Base-by-base conservation (phyloP, 352 stramenopile species). In the Phytophthora colocasiae region DNA sequence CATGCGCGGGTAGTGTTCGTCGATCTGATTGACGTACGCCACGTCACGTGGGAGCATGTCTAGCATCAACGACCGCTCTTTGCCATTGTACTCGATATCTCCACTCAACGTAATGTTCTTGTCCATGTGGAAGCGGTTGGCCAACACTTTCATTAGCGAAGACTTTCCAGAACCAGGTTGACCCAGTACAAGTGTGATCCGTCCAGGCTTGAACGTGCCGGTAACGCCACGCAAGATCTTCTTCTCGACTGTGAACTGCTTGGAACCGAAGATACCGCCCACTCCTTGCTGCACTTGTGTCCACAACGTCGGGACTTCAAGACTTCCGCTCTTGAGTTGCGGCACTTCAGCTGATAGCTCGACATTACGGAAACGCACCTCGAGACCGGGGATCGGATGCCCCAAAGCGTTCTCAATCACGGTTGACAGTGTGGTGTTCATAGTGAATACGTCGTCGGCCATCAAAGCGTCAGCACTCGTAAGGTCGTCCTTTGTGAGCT, bases 341-440 rank as follows among this genome's bases (percentile, higher is more conserved):
- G 54, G 55, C n/a, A 67, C 63, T 45, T 73, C 44, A 3, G 78
- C 78, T 7, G 67, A 71, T 62, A 88, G 61, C 44, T 75, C 65
- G 22, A 90, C 52, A 56, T 87, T 62, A 11, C 67, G 72, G 59
- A 90, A 90, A 17, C 78, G 79, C n/a, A 89, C 73, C 40, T 87
- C 77, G 46, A 89, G 66, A 22, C 73, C 77, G 11, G 79, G 73
- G 14, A 91, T 78, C 1, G 79, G 73, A 5, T 71, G 45, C 5
- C 81, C 81, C 7, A 80, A 46, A 0, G 79, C 69, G 5, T 80
- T 80, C 49, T 87, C 77, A 15, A 86, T 69, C 2, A 81, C 79
- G 2, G 66, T 53, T 0, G 79, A 80, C 36, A 92, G 67, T 19
- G 66, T 81, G 24, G 73, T 43, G 62, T 89, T 78, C 80, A 91